Evolutionary conservation across 768 basidiomycete genomes (phyloP), one percentile per base, ranked within the genome.

Genomic region (Saitozyma podzolica): DNA sequence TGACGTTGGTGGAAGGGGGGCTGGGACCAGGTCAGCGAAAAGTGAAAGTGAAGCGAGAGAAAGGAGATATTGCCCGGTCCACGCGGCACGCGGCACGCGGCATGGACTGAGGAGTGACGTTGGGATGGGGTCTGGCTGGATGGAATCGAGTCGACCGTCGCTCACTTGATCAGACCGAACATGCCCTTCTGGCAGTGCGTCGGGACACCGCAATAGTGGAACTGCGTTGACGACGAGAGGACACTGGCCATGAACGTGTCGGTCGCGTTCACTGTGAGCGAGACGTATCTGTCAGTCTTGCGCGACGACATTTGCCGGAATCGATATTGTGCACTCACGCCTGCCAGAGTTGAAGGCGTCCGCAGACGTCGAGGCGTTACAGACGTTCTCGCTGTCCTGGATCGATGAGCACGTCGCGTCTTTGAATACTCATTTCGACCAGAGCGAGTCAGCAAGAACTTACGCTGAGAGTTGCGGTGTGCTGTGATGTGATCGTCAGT

Each of bases 121-220:
- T 51, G 6, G 56, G 56, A 40, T 43, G 58, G 41, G 14, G n/a
- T n/a, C n/a, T n/a, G n/a, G n/a, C n/a, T n/a, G 17, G 13, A 57
- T 13, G 4, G 2, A 13, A 10, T 17, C 49, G 17, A 60, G 17
- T 29, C 40, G 6, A 41, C n/a, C 6, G 41, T 20, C 5, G 53
- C 55, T 52, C 45, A 57, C 62, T 74, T 74, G 65, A 72, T 56
- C 40, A 72, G 55, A 6, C 70, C 70, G 56, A 69, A 74, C 73
- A 74, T 72, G 17, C 73, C 73, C 1, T 54, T 64, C 2, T 55
- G 40, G 54, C 73, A 74, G 63, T 74, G 73, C 13, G 13, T 63
- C 3, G 55, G 54, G 52, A 72, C 70, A 37, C 66, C 66, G 52
- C 73, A 74, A 56, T 69, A 74, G 59, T 65, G 61, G 68, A 72